Evolutionary conservation across 1,284 basidiomycete genomes (phyloP), one percentile per base, ranked within the genome.

Genomic region (Phellinidium pouzarii): DNA sequence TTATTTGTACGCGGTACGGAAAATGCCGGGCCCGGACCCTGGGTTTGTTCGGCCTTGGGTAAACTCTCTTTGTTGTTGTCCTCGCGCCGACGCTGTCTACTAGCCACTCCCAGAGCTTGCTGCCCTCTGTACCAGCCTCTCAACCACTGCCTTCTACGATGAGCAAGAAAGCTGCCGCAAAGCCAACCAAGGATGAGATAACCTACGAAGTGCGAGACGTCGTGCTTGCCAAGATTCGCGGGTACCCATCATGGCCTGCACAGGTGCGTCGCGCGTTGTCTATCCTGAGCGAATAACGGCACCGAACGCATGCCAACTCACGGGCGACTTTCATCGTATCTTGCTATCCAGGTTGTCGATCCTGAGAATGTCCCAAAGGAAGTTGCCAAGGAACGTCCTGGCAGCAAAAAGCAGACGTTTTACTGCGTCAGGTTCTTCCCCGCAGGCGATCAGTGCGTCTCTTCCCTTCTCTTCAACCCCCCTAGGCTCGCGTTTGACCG

Each of bases 231-330:
- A 94, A 96, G 74, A 75, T 99, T 65, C 90, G 90, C 71, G 94
- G 95, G 12, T 98, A 79, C 72, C 92, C 95, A 11, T 79, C 88
- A 26, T 98, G 94, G 94, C 91, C 91, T 55, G 89, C 82, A 64
- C 86, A 87, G 73, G 91, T 92, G 63, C 65, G 85, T 72, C 54
- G 43, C 56, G 53, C 57, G 36, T 45, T 50, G 14, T 59, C 34
- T 51, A 48, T 52, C 49, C 27, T 23, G 45, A 36, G 20, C 42
- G 34, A 37, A 47, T n/a, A 31, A 12, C 3, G 4, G 20, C 38
- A 34, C 40, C 54, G 37, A 41, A 38, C 51, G 48, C 48, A 38
- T 36, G 48, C 53, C 22, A 50, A 8, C 14, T 17, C 23, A 40
- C 45, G 9, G n/a, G 17, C 53, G 26, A 46, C 14, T 48, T 38